Percentiles rank a stretch among this genome's conserved stretches.
These are phyloP conservation scores for Diutina catenulata DNA, from an alignment of 1,139 yeast genomes.

Conservation along the genomic window DNA sequence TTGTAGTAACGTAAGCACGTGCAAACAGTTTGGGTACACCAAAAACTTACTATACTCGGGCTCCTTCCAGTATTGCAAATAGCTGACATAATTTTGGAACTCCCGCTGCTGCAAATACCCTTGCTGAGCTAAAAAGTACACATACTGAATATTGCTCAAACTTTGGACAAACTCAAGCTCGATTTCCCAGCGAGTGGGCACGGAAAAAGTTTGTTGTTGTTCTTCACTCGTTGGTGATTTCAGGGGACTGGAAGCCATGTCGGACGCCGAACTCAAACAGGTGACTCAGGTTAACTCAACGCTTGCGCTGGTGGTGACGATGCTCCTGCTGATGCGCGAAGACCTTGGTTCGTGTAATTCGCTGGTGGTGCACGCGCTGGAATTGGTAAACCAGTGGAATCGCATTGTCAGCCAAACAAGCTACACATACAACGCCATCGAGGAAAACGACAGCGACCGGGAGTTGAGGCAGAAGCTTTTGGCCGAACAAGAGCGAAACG, in stretches of 20 bases:
- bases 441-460: not conserved
- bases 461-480: too few relatives aligned
- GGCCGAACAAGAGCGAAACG: too few relatives aligned
- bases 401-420: conserved; percentile 2
- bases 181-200: conserved; percentile 73
- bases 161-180: conserved; percentile 79
- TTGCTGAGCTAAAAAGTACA: conserved; percentile 65
- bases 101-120: conserved; percentile 49
- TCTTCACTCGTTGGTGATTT: not conserved
- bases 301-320: not conserved
- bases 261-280: not conserved
- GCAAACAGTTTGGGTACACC: conserved; percentile 66
- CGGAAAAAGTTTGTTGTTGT: conserved; percentile 5
- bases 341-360: not conserved
- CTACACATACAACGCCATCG: not conserved
- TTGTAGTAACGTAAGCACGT: conserved; percentile 47
- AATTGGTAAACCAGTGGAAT: not conserved
- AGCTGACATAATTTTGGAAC: conserved; percentile 53
- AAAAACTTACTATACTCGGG: conserved; percentile 56
- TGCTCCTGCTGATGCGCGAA: not conserved
- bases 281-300: not conserved
- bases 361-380: conserved; percentile 3
- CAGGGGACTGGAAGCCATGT: not conserved
- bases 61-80: conserved; percentile 63
- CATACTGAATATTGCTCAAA: conserved; percentile 66